Percentiles rank a stretch among this genome's conserved stretches.
phyloP scores from a whole-genome alignment of 1,284 basidiomycete genomes.

The Leucoagaricus sp. region DNA sequence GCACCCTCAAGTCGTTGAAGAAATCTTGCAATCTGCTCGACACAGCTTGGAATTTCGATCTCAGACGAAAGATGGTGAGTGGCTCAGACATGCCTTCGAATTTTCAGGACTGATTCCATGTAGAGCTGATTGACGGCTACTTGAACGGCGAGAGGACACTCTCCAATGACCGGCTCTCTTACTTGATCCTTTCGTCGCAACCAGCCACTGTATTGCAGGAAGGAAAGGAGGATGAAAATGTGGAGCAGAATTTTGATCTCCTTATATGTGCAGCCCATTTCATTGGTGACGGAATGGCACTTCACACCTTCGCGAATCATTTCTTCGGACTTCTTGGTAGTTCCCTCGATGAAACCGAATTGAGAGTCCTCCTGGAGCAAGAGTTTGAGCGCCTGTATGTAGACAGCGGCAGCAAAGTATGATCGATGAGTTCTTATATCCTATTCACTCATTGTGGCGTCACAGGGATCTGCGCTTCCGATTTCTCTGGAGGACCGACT shows the following conservation, averaged over 20 bases:
- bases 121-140: slow-evolving; percentile 67
- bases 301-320: slow-evolving; percentile 75
- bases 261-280: slow-evolving; percentile 74
- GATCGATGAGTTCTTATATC: background rate
- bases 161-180: slow-evolving; percentile 68
- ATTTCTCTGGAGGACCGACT: slow-evolving; percentile 55
- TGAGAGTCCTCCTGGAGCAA: slow-evolving; percentile 48
- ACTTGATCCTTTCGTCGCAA: slow-evolving; percentile 59
- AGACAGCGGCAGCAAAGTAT: background rate
- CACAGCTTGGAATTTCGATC: slow-evolving; percentile 50
- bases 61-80: slow-evolving; percentile 54
- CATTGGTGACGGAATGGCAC: slow-evolving; percentile 78
- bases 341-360: slow-evolving; percentile 38
- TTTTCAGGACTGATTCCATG: slow-evolving; percentile 1
- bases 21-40: slow-evolving; percentile 51
- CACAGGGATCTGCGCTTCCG: slow-evolving; percentile 38
- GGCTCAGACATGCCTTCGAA: slow-evolving; percentile 1
- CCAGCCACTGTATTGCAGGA: background rate
- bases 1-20: slow-evolving; percentile 43
- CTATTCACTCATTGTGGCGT: background rate
- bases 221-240: background rate
- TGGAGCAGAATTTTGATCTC: slow-evolving; percentile 46
- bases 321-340: slow-evolving; percentile 63
- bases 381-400: slow-evolving; percentile 45
- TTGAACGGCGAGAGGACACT: slow-evolving; percentile 76